Evolutionary conservation across 2,329 filamentous ascomycete genomes (phyloP), one percentile per base, ranked within the genome.

Genomic region (Lizonia empirigonia): DNA sequence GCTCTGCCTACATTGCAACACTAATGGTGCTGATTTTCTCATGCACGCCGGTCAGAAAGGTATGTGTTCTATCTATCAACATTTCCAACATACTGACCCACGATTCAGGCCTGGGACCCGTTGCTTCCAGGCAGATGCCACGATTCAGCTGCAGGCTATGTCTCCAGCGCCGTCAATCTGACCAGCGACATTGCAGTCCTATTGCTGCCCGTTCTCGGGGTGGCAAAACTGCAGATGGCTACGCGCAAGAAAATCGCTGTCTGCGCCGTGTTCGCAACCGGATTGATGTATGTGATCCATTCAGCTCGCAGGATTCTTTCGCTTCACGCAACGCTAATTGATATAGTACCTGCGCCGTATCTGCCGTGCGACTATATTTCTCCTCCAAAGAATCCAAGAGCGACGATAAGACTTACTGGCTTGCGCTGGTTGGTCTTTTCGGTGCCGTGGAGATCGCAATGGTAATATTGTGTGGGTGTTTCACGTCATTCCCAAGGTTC

Each of bases 161-260:
- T 39, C 18, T 48, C 45, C 13, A 30, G 45, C 5, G 15, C 23
- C 7, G 34, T 41, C 29, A 48, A 48, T n/a, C 45, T 48, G 1
- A n/a, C 41, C 15, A 50, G 48, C 9, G 63, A 64, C 29, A 15
- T 66, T 16, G 30, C 58, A 3, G 59, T 64, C 13, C 51, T 68
- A 9, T 13, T 62, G 8, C 24, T 68, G 3, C 58, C 64, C 1
- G n/a, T 59, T 0, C 24, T 37, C 4, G 46, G 45, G 5, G 32
- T 42, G 22, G 23, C 24, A 24, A 24, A 19, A 8, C 24, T 49
- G n/a, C 45, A 36, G n/a, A 49, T 49, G 37, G 37, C 24, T 3
- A 30, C n/a, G 24, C 24, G 38, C 16, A 49, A 49, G 30, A 49
- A 49, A 32, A 26, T 12, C n/a, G 20, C 48, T 10, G 48, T 51